These are phyloP conservation scores for Lentinula raphanica DNA, from an alignment of 768 basidiomycete genomes.

Conservation along the genomic window DNA sequence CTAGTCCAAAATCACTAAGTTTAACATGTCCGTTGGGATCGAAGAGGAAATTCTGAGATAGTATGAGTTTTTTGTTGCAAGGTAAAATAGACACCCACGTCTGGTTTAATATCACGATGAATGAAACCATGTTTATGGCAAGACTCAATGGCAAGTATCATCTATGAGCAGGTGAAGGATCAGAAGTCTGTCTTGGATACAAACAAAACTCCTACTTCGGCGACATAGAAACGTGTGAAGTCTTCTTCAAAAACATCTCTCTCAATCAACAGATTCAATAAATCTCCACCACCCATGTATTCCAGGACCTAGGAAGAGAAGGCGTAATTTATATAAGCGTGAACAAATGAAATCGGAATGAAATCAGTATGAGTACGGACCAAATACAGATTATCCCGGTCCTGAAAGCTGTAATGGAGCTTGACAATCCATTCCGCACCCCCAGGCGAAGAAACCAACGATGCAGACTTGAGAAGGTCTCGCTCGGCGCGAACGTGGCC, in stretches of 20 bases:
- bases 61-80: conserved; percentile 15
- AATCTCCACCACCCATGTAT: conserved; percentile 95
- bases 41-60: conserved; percentile 85
- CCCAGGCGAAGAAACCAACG: conserved; percentile 66
- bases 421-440: conserved; percentile 92
- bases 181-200: conserved; percentile 12
- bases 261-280: conserved; percentile 93
- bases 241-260: conserved; percentile 86
- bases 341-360: conserved; percentile 53
- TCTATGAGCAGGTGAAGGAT: conserved; percentile 39
- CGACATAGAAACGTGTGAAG: conserved; percentile 90
- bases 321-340: conserved; percentile 3
- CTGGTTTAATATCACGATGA: conserved; percentile 96
- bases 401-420: conserved; percentile 91
- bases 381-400: conserved; percentile 91
- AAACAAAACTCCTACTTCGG: conserved; percentile 57
- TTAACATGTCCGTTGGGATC: conserved; percentile 90
- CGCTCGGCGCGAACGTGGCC: conserved; percentile 95
- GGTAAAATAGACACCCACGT: conserved; percentile 47
- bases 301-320: conserved; percentile 64
- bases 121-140: conserved; percentile 96
- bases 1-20: conserved; percentile 93
- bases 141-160: conserved; percentile 90
- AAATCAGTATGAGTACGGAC: conserved; percentile 46
- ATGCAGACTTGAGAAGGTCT: conserved; percentile 88